Base-by-base conservation (phyloP, 1,284 basidiomycete species). In the Ustilago crameri region DNA sequence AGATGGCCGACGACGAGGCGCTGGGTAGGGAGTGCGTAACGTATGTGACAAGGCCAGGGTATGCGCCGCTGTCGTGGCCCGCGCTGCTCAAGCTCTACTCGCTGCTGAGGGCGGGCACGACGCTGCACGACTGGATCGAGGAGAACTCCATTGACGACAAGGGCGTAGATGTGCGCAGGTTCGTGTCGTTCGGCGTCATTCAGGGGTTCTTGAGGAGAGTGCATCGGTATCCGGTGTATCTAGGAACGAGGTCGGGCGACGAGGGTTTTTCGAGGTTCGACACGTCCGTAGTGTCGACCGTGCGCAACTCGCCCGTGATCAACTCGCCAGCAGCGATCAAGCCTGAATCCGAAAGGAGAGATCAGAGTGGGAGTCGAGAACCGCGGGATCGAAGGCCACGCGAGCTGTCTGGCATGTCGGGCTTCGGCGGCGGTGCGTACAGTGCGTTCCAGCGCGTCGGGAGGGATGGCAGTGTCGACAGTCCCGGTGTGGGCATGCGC, bases 131-230 rank as follows among this genome's bases (percentile, higher is more conserved):
- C 50, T 99, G 96, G 95, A 92, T 93, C 86, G 90, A 93, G 72
- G 87, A 87, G 41, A 87, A 93, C 77, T 86, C 90, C 7, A 59
- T 79, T 15, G 75, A 79, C 37, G 44, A 20, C 7, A 84, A 91
- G 18, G 92, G 91, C 1, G 91, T 98, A 56, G 96, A 98, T 82
- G 88, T 93, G 9, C 88, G 95, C 5, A 88, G 96, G 15, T 96
- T 99, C 83, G 90, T 94, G n/a, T 93, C 91, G 68, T 99, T 98
- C 80, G 96, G 95, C 14, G 91, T 97, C n/a, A 96, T 99, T 85
- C 98, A 99, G 85, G 95, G 94, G 0, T 98, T 98, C 81, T 86
- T 99, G 14, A 89, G 93, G 8, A 87, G 96, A 37, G 90, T 98
- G 0, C 93, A 97, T 82, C 89, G 94, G 17, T 98, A 92, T 87